Evolutionary conservation across 495 filamentous ascomycete genomes (phyloP), one percentile per base, ranked within the genome.

Genomic region (Bombardia bombarda): DNA sequence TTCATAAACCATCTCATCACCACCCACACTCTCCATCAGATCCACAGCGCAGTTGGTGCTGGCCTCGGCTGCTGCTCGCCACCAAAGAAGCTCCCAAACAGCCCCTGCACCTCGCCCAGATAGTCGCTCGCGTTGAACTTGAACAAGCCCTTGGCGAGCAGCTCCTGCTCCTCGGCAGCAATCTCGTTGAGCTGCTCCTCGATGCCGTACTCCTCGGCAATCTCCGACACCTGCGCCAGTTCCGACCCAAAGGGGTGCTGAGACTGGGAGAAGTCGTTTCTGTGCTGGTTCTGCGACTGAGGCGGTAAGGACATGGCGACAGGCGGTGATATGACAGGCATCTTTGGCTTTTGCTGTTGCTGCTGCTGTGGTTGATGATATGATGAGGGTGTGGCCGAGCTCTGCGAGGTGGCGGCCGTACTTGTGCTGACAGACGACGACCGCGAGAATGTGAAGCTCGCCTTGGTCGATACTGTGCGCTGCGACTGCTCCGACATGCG

Each of bases 51-150:
- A 7, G 38, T 31, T 35, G 47, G 16, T 23, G 32, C 33, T n/a
- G 47, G 38, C 21, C 39, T 39, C 24, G 26, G n/a, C n/a, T n/a
- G n/a, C n/a, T n/a, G n/a, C n/a, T n/a, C 22, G 2, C 47, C 49
- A 16, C 33, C 42, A 40, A 71, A 66, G 48, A 71, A 66, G 24
- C 47, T 64, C 22, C 55, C 47, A 26, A 83, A 82, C 6, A 92
- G 66, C 18, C 76, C 77, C 47, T 83, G 70, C 44, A 98, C 84
- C 65, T 95, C 92, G 42, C 64, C 65, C 41, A 90, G 63, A 61
- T 98, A 98, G 57, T 96, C 92, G 16, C 83, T 75, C 10, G 83
- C 86, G 10, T 72, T 70, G 59, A 90, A 89, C 55, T 82, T 86
- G 56, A 68, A 70, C 4, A 96, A 69, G 10, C 87, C 88, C 36